Evolutionary conservation across 805 yeast species (phyloP).

Genomic region (Kodamaea jinghongensis): DNA sequence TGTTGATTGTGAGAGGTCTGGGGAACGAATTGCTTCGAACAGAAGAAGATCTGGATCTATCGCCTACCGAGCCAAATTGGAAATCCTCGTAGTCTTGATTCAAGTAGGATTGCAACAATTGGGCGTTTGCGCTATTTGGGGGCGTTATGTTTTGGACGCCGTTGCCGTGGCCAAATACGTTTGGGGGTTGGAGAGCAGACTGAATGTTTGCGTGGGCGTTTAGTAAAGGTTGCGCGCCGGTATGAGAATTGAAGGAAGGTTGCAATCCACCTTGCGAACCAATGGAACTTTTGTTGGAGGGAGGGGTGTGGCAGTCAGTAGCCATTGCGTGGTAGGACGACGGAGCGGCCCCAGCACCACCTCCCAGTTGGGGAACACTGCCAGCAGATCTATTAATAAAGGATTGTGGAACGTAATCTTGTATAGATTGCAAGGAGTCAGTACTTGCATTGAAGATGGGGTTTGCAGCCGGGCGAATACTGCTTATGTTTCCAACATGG

Average conservation of each 20-base stretch:
- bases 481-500: conserved; percentile 42
- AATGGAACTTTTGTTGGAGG: conserved; percentile 24
- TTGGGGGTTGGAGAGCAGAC: conserved; percentile 7
- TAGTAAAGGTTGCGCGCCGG: too few relatives aligned
- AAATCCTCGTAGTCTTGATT: conserved; percentile 33
- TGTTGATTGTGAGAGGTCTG: conserved; percentile 37
- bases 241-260: too few relatives aligned
- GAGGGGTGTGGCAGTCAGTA: conserved; percentile 43
- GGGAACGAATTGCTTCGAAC: conserved; percentile 27
- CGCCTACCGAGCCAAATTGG: conserved; percentile 16
- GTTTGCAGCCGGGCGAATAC: conserved; percentile 24
- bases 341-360: conserved; percentile 3
- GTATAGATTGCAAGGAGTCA: conserved; percentile 44
- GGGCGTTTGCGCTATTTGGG: conserved; percentile 9
- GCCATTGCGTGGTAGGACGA: conserved; percentile 32
- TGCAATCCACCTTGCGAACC: conserved; percentile 21
- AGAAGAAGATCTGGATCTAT: conserved; percentile 20
- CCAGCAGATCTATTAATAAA: conserved; percentile 32
- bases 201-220: neutral
- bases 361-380: conserved; percentile 5
- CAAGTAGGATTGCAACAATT: conserved; percentile 7
- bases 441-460: conserved; percentile 29
- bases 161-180: conserved; percentile 1
- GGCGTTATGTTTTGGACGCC: conserved; percentile 11
- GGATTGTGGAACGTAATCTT: conserved; percentile 43